Evolutionary conservation across 352 stramenopile genomes (phyloP).

Genomic region (Halophytophthora batemanensis): DNA sequence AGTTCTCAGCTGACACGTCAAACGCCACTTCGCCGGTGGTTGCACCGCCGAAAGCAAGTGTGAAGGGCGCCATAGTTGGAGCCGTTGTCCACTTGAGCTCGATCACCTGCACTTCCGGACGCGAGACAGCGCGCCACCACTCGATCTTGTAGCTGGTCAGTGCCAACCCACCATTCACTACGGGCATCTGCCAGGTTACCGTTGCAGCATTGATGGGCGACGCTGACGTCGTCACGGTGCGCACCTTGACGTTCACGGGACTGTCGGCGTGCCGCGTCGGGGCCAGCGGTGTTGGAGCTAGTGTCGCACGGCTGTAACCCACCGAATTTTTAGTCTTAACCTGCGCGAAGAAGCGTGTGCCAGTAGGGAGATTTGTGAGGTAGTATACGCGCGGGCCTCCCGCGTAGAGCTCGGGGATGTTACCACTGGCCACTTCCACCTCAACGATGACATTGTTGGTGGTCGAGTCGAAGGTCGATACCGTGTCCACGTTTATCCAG

Average conservation of each 20-base stretch:
- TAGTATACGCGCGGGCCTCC: constrained; percentile 66
- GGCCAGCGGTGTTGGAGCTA: constrained; percentile 53
- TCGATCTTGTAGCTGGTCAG: constrained; percentile 83
- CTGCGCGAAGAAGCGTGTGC: constrained; percentile 83
- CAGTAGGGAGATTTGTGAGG: constrained; percentile 61
- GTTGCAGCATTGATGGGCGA: constrained; percentile 54
- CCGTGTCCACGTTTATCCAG: constrained; percentile 68
- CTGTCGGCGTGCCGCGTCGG: constrained; percentile 46
- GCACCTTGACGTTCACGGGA: constrained; percentile 58
- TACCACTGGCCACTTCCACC: constrained; percentile 16
- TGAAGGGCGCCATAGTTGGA: constrained; percentile 53
- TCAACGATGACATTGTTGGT: constrained; percentile 43
- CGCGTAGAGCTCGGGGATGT: constrained; percentile 50
- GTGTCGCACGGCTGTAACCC: constrained; percentile 59
- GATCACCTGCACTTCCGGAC: constrained; percentile 79
- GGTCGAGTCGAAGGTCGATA: constrained; percentile 69
- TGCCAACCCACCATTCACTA: constrained; percentile 48
- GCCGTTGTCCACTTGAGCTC: constrained; percentile 75
- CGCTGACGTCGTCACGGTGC: constrained; percentile 37
- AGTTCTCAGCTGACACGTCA: constrained; percentile 72
- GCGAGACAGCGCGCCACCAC: constrained; percentile 62
- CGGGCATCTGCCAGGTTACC: constrained; percentile 70
- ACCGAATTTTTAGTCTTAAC: constrained; percentile 75
- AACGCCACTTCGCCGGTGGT: constrained; percentile 65
- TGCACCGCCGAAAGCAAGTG: constrained; percentile 76